Evolutionary conservation across 257 asterid genomes (phyloP), one percentile per base, ranked within the genome.

Genomic region (Nicotiana attenuata): DNA sequence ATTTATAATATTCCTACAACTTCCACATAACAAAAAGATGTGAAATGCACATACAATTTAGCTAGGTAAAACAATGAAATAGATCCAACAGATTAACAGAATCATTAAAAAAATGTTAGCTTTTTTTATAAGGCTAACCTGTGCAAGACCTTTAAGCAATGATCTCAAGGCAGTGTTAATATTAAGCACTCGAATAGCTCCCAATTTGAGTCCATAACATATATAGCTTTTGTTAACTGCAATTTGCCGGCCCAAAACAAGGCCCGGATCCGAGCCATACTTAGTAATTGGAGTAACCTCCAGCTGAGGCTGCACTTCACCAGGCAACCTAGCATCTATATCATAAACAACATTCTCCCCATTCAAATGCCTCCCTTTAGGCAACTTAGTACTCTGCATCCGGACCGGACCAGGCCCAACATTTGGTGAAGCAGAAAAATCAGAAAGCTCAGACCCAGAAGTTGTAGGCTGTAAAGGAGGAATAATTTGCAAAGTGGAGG

Each of bases 201-300:
- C 99, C 89, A 90, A 61, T 85, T 94, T 96, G 50, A 96, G 89
- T 81, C 99, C 99, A 65, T 96, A 96, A 76, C 98, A 96, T 60
- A 96, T 96, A 56, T 96, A 96, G 0, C 96, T 92, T 88, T 96
- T 96, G 84, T 93, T 96, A 76, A 96, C 98, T 0, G 99, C 98
- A 65, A 96, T 94, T 86, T 96, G 99, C 84, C 98, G 86, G 45
- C 99, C 99, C 80, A 96, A 71, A 45, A 92, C 97, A 76, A 96
- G 96, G 3, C 98, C 98, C 1, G 99, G 98, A 76, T 96, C 99
- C 28, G 99, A 96, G 45, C 84, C 93, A 80, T 96, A 96, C 85
- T 96, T 96, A 4, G 99, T 96, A 87, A 96, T 96, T 29, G 99
- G 99, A 57, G 98, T 96, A 77, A 96, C 99, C 92, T 96, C 99